These are phyloP conservation scores for Anthoceros angustus DNA, from an alignment of 225 moss, liverwort and hornwort species.

Conservation along the genomic window DNA sequence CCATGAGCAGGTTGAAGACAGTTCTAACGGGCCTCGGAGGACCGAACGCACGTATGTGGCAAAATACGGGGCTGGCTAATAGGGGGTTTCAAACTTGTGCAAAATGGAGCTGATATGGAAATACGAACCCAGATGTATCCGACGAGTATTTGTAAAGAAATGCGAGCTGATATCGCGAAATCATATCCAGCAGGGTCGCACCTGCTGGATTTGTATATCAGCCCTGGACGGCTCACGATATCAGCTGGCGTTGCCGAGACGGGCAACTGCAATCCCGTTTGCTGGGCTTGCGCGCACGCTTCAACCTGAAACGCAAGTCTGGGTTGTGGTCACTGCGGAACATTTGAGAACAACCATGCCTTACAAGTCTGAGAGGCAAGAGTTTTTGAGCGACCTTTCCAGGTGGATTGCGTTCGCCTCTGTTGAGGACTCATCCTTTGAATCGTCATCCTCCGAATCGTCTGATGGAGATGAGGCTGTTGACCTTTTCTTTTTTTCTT, in stretches of 20 bases:
- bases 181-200: too few species aligned
- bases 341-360: neutral
- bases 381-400: too few species aligned
- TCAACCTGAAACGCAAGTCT: neutral
- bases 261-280: neutral
- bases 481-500: too few species aligned
- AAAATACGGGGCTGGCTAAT: too few species aligned
- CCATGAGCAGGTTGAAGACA: too few species aligned
- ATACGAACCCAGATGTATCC: neutral
- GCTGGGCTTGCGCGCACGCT: conserved; percentile 1
- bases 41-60: too few species aligned
- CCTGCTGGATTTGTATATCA: neutral
- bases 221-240: neutral
- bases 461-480: too few species aligned
- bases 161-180: neutral
- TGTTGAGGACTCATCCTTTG: too few species aligned
- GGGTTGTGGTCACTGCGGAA: neutral
- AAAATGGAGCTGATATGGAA: conserved; percentile 1
- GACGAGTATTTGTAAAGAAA: neutral
- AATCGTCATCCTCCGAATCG: too few species aligned
- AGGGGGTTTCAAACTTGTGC: neutral
- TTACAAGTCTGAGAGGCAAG: too few species aligned
- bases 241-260: neutral
- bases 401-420: too few species aligned
- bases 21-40: too few species aligned